Evolutionary conservation across 2,329 filamentous ascomycete genomes (phyloP), one percentile per base, ranked within the genome.

Genomic region (Diplodia scrobiculata): DNA sequence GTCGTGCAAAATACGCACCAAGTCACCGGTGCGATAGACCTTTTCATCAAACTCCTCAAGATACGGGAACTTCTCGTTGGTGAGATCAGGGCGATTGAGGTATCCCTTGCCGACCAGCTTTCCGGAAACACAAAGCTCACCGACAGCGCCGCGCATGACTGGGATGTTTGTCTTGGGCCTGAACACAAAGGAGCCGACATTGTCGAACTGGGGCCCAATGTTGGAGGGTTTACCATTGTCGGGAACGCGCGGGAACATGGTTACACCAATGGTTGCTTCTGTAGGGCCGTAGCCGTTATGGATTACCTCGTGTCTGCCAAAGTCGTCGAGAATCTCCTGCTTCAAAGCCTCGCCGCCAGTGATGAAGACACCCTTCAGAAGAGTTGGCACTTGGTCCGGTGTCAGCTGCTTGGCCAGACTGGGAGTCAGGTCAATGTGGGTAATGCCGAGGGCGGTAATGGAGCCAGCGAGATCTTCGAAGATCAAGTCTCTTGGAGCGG

Each of bases 231-330:
- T 89, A 0, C 91, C 92, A 69, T 90, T 90, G 21, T 80, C 77
- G 0, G 91, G 90, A 7, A 97, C 91, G 38, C 91, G 84, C n/a
- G 89, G 88, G 71, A 90, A 93, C 84, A 95, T 96, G 0, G 93
- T 97, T 41, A 93, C 90, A 5, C 93, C 93, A 69, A 97, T 97
- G 0, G 93, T 97, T 0, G 91, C 90, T 75, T 97, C 94, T 0
- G 93, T 97, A 0, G 93, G 94, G 0, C 93, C 93, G 70, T 97
- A 83, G 2, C 92, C 92, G 72, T 97, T 97, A 80, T 96, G 94
- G 14, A 98, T 92, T 51, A 92, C 91, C 1, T 84, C 84, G 66
- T 88, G 84, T 0, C 88, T 84, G 0, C 93, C 93, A 93, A 94
- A 97, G 0, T 83, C 84, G 71, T 96, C 90, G 1, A 97, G 81